Evolutionary conservation across 345 rosid species (phyloP), one percentile per base, ranked within the genome.

Genomic region (Bretschneidera sinensis): DNA sequence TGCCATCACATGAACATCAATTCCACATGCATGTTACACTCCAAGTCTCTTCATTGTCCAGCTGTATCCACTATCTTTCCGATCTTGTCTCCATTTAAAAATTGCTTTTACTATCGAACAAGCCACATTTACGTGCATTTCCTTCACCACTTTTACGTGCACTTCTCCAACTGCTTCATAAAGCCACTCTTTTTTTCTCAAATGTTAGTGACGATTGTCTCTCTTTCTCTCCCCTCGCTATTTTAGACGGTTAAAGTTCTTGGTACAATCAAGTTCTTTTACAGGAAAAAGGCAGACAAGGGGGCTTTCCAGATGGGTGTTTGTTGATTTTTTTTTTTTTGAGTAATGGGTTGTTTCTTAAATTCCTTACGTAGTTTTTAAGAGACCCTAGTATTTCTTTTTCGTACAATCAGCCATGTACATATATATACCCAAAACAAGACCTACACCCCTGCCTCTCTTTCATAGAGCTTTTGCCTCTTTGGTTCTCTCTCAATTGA

Each of bases 271-370:
- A 21, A 61, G 23, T 48, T 21, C 39, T 43, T 55, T 62, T 48
- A 21, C 48, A 19, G 16, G 67, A 56, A 76, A 64, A 65, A 55
- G 69, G 64, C 72, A 71, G 61, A 55, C 74, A 64, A 45, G 57
- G 31, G 8, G 70, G 72, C 70, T 73, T 79, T 72, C 63, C 54
- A 35, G 14, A 43, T 39, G 56, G 48, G 17, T 55, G 9, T 39
- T 48, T 49, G 47, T 22, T 69, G 74, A 51, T 55, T 68, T 59
- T 20, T 56, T n/a, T n/a, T n/a, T n/a, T n/a, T n/a, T n/a, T n/a
- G n/a, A n/a, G n/a, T n/a, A n/a, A n/a, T n/a, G n/a, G n/a, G n/a
- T n/a, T n/a, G n/a, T n/a, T n/a, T n/a, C n/a, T n/a, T n/a, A n/a
- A n/a, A n/a, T n/a, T n/a, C n/a, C n/a, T n/a, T n/a, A n/a, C n/a